Evolutionary conservation across 306 rosid species (phyloP), one percentile per base, ranked within the genome.

Genomic region (Cercis canadensis): DNA sequence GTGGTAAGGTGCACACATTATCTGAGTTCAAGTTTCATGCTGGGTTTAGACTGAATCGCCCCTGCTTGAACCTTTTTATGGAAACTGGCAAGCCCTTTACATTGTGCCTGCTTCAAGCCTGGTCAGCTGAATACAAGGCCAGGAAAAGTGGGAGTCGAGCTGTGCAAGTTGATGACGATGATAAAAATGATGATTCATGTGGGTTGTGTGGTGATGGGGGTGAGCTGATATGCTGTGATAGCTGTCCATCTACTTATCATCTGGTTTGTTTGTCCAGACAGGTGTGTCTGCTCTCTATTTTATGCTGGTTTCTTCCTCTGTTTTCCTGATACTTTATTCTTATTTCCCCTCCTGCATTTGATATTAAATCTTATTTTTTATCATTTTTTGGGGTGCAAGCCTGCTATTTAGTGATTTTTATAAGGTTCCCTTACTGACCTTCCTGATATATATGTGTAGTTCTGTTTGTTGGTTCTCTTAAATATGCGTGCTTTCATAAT

Each of bases 201-300:
- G 99, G 97, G 44, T 69, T 87, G 70, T 95, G 99, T 80, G 99
- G 96, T 53, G 97, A 91, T 47, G 99, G 97, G 53, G 99, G 97
- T 37, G 97, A 91, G 81, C 77, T 95, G 78, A 83, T 91, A 70
- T 91, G 99, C 82, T 95, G 99, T 74, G 97, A 95, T 81, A 89
- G 80, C 80, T 95, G 97, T 55, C 99, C 99, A 39, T 95, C 99
- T 59, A 88, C 99, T 67, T 95, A 80, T 75, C 99, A 95, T 80
- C 88, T 70, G 79, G 76, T 89, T 80, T 95, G 97, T 86, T 83
- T 95, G 87, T 82, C 90, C 60, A 18, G 80, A 67, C 89, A 89
- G 99, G 99, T 94, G 67, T 69, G 89, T 78, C 66, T 75, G 77
- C 69, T 73, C 55, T 43, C 51, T 37, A 51, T 70, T 58, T 62